Evolutionary conservation across 495 filamentous ascomycete genomes (phyloP).

Genomic region (Collariella sp.): DNA sequence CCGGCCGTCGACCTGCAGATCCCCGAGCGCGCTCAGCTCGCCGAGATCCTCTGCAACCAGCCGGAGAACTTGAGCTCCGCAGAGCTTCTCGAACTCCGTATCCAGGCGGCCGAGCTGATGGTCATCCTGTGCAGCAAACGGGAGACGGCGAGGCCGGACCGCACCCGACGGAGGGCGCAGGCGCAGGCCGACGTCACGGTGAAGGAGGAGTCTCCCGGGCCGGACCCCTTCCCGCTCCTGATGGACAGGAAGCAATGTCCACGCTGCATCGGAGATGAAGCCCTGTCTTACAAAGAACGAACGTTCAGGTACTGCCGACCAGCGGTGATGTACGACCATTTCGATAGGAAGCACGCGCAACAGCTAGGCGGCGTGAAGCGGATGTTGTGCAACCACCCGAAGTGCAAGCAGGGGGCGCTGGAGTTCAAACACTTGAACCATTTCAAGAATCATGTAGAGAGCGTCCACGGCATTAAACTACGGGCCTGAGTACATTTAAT

Average conservation of each 20-base stretch:
- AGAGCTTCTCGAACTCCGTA: conserved; percentile 10
- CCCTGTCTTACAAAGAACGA: neutral
- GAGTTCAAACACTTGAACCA: conserved; percentile 6
- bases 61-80: conserved; percentile 7
- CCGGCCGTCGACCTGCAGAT: too few species aligned
- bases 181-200: neutral
- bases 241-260: conserved; percentile 5
- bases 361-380: conserved; percentile 1
- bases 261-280: conserved; percentile 4
- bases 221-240: conserved; percentile 4
- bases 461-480: neutral
- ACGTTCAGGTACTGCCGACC: conserved; percentile 7
- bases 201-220: too few species aligned
- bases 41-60: too few species aligned
- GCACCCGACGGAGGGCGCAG: neutral
- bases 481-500: neutral
- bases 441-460: too few species aligned
- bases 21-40: too few species aligned
- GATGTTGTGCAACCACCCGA: conserved; percentile 3
- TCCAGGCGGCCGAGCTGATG: conserved; percentile 12
- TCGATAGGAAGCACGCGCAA: too few species aligned
- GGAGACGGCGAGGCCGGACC: conserved; percentile 2
- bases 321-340: conserved; percentile 7
- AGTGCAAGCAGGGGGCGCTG: conserved; percentile 3
- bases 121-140: conserved; percentile 5